Base-by-base conservation (phyloP, 441 rosid genomes). In the Arabidopsis lyrata region DNA sequence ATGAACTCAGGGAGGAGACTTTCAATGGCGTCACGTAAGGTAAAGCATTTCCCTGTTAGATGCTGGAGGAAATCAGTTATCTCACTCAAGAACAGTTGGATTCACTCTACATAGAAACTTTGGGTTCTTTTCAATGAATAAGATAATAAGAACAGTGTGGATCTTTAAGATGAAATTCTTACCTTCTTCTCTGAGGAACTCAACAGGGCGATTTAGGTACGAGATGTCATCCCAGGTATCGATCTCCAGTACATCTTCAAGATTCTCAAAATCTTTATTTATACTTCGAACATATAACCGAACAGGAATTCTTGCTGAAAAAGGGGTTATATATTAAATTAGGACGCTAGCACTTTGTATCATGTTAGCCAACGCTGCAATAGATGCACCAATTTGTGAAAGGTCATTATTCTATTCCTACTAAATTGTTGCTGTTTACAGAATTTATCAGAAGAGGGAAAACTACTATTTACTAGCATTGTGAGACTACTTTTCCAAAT, bases 171-270 rank as follows among this genome's bases (percentile, higher is more conserved):
- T 58, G 41, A 56, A 71, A 20, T 29, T 32, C 66, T 66, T 80
- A 88, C 97, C 95, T 87, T 88, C 88, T 84, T 88, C 94, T 75
- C 62, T 83, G 54, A 48, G 82, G 80, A 90, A 68, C 81, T 90
- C 93, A 67, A 88, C 81, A 31, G 97, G 98, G 38, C 85, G 90
- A 62, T 90, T 95, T 57, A 90, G 76, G 77, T 88, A 90, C 18
- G 90, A 85, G 74, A 92, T 82, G 60, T 86, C 84, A 81, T 92
- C 99, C 99, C 99, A 95, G 42, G 81, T 81, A 76, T 88, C 93
- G 52, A 89, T 66, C 75, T 61, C 83, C 12, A 87, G 86, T 41
- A 82, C 74, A 80, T 85, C 93, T 73, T 89, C 97, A 66, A 86
- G 75, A 75, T 87, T 87, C 82, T 87, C 91, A 73, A 85, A 86